Base-by-base conservation (phyloP, 1,284 basidiomycete species). In the Trichosporon sp. region DNA sequence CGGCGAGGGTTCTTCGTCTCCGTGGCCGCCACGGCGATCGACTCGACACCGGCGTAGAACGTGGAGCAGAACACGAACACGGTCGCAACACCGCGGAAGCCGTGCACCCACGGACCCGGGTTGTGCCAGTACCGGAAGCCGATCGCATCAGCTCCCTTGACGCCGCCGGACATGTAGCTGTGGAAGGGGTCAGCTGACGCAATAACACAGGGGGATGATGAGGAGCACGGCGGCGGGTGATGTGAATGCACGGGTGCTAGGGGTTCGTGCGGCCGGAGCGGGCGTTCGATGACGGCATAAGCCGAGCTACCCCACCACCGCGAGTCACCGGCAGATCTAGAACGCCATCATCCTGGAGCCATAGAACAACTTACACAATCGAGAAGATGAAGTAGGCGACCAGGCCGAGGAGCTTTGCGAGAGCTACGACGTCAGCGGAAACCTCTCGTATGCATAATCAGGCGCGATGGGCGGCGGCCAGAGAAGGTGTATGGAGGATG, bases 1-100 rank as follows among this genome's bases (percentile, higher is more conserved):
- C 86, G 85, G 52, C 89, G 85, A 1, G 90, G 90, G 73, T 85
- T 90, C 68, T 73, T 73, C 62, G 79, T 77, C 68, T 82, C 81
- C n/a, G 75, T 80, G 16, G 80, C 81, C 16, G 80, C 77, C 29
- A 82, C 79, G 34, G 81, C 81, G 27, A 80, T 73, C 59, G 76
- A 76, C 69, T 81, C 80, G 56, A 77, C 77, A 16, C 68, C 68
- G 27, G 65, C 64, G 57, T 66, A 69, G 33, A 68, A 68, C 4
- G 67, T 68, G 29, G 67, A 68, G 54, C 63, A 66, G 61, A 66
- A 69, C 23, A 66, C 68, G 54, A 66, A 66, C 25, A 66, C 65
- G 31, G 61, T 59, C 5, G 65, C 65, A 11, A 69, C 65, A 10
- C 65, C 68, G 16, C 61, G 58, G 65, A 69, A 69, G 40, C 66